Evolutionary conservation across 345 rosid genomes (phyloP).

Genomic region (Odontarrhena argentea): DNA sequence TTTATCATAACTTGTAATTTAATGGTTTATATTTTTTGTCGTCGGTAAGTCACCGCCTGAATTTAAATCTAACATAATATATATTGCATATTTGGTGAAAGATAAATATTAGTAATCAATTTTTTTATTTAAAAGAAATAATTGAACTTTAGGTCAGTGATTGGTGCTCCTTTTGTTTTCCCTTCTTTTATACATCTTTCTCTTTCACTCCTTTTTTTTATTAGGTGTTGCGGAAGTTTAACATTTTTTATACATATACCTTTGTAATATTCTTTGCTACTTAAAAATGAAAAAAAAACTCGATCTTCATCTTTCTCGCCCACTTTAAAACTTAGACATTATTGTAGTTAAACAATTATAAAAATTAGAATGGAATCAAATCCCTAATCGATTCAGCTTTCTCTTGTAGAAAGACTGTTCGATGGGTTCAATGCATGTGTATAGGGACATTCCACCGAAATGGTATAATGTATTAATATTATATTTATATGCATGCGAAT

Average conservation of each 20-base stretch:
- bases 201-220: conserved; percentile 25
- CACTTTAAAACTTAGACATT: conserved; percentile 23
- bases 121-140: not conserved
- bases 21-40: no score
- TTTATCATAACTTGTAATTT: no score
- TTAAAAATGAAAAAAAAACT: not conserved
- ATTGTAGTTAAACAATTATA: not conserved
- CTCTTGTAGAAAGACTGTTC: conserved; percentile 21
- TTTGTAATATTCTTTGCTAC: not conserved
- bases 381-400: conserved; percentile 26
- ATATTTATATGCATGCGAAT: not conserved
- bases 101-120: no score
- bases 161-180: conserved; percentile 5
- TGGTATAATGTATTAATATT: conserved; percentile 13
- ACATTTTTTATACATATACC: not conserved
- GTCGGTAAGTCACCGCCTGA: no score
- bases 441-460: conserved; percentile 21
- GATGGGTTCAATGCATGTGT: conserved; percentile 31
- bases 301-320: not conserved
- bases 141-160: not conserved
- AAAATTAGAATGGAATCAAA: conserved; percentile 1
- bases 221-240: conserved; percentile 13
- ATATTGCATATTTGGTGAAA: no score
- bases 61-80: no score
- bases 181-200: conserved; percentile 13